Conservation (phyloP, 768 basidiomycete genomes). For the Auricularia sp. region DNA sequence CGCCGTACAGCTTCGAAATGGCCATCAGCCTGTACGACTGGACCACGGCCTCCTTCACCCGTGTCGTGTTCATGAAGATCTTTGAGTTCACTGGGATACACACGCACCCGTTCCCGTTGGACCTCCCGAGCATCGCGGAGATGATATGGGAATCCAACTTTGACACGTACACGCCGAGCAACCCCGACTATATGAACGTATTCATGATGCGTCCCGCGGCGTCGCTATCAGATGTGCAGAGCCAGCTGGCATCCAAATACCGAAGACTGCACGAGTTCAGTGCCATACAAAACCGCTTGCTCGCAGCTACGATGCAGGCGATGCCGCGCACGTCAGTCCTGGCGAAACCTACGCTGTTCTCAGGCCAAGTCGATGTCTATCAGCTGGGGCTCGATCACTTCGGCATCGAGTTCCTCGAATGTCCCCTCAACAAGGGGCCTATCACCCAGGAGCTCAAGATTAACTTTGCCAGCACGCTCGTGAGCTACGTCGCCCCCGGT, state of each 20-base stretch:
- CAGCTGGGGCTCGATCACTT: conserved; percentile 8
- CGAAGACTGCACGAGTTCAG: conserved; percentile 7
- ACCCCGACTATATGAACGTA: conserved; percentile 10
- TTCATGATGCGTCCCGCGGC: conserved; percentile 8
- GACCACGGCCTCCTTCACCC: conserved; percentile 3
- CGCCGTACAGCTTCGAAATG: conserved; percentile 9
- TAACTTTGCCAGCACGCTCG: neutral
- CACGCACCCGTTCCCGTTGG: conserved; percentile 5
- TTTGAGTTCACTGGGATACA: conserved; percentile 10
- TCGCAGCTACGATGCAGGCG: conserved; percentile 6
- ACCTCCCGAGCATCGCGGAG: conserved; percentile 5
- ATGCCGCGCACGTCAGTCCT: conserved; percentile 9
- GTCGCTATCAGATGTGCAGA: neutral
- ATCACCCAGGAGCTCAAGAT: neutral
- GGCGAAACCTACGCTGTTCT: conserved; percentile 4
- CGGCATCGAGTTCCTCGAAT: neutral
- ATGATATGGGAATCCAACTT: conserved; percentile 8
- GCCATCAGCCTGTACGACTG: conserved; percentile 1
- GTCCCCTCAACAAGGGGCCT: neutral
- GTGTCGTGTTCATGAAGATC: conserved; percentile 10
- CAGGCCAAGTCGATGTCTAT: conserved; percentile 10
- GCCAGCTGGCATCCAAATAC: neutral
- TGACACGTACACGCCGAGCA: conserved; percentile 3
- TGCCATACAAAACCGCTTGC: conserved; percentile 8
- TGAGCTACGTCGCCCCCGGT: neutral